These are phyloP conservation scores for Aspergillus mulundensis DNA, from an alignment of 495 filamentous ascomycete genomes.

Conservation along the genomic window DNA sequence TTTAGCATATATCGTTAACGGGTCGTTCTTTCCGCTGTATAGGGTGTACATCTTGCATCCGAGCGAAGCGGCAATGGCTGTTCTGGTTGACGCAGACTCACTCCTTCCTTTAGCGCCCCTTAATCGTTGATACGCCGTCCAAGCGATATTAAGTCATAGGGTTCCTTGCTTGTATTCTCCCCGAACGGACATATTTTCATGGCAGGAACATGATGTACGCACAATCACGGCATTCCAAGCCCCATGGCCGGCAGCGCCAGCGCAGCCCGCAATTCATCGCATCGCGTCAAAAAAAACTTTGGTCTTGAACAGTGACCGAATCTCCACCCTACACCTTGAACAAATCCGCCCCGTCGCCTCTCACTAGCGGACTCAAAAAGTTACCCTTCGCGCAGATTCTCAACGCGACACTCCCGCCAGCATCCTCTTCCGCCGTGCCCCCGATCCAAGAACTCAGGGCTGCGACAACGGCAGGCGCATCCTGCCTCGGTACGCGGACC, in stretches of 20 bases:
- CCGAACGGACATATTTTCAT: too few relatives aligned
- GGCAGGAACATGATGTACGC: too few relatives aligned
- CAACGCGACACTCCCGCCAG: constrained; percentile 50
- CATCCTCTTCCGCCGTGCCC: constrained; percentile 32
- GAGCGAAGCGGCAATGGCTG: background rate
- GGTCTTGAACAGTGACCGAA: background rate
- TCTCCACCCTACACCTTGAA: constrained; percentile 20
- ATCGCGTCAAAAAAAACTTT: background rate
- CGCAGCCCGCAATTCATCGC: background rate
- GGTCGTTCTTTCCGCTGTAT: background rate
- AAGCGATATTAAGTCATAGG: too few relatives aligned
- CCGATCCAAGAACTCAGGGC: constrained; percentile 63
- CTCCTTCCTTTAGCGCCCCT: background rate
- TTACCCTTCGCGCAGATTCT: constrained; percentile 53
- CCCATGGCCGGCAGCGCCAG: background rate
- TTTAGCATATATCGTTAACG: background rate
- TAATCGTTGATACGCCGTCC: background rate
- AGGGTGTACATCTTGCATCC: background rate
- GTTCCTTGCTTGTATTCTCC: too few relatives aligned
- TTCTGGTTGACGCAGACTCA: background rate
- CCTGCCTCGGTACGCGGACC: constrained; percentile 70
- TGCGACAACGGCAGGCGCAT: constrained; percentile 61
- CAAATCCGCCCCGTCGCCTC: constrained; percentile 41
- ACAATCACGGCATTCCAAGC: too few relatives aligned
- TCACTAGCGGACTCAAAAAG: constrained; percentile 46